These are phyloP conservation scores for Geoglossum glabrum DNA, from an alignment of 495 filamentous ascomycete genomes.

Conservation along the genomic window DNA sequence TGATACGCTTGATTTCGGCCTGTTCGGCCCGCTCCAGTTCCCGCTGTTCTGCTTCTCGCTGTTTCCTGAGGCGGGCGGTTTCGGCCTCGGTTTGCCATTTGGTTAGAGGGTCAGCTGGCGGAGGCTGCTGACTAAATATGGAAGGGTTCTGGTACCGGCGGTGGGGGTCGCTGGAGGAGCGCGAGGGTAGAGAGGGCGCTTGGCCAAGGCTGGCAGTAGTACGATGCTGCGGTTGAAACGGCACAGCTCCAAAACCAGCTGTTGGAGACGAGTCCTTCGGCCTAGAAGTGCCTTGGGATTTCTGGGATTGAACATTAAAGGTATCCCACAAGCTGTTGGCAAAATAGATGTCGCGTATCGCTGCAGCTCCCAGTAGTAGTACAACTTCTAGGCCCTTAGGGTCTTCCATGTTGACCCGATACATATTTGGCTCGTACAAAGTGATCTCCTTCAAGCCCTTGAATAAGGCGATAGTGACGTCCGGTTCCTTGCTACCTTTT, in stretches of 20 bases:
- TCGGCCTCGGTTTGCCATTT: constrained; percentile 43
- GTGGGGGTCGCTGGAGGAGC: not conserved
- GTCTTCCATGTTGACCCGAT: constrained; percentile 82
- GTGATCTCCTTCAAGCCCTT: constrained; percentile 47
- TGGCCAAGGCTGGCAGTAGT: not conserved
- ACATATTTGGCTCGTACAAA: constrained; percentile 80
- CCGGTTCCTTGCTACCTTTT: constrained; percentile 64
- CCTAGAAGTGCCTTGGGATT: not conserved
- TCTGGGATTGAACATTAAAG: constrained; percentile 51
- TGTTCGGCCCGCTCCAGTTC: constrained; percentile 32
- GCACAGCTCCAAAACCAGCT: not conserved
- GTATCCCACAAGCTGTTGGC: constrained; percentile 35
- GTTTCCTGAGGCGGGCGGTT: constrained; percentile 36
- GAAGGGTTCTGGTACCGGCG: not conserved
- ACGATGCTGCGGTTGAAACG: not conserved
- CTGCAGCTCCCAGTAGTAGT: constrained; percentile 58
- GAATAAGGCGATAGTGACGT: constrained; percentile 81
- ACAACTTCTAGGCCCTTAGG: constrained; percentile 84
- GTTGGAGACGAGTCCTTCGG: not conserved
- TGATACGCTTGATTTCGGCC: constrained; percentile 46
- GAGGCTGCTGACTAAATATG: not conserved
- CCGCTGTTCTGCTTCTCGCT: constrained; percentile 32
- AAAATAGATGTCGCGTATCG: constrained; percentile 77
- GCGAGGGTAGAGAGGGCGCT: not conserved
- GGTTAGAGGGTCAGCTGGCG: constrained; percentile 28